Percentiles rank a stretch among this genome's conserved stretches.
Evolutionary conservation across 1,139 yeast genomes (phyloP).

Genomic region (Torulaspora globosa): DNA sequence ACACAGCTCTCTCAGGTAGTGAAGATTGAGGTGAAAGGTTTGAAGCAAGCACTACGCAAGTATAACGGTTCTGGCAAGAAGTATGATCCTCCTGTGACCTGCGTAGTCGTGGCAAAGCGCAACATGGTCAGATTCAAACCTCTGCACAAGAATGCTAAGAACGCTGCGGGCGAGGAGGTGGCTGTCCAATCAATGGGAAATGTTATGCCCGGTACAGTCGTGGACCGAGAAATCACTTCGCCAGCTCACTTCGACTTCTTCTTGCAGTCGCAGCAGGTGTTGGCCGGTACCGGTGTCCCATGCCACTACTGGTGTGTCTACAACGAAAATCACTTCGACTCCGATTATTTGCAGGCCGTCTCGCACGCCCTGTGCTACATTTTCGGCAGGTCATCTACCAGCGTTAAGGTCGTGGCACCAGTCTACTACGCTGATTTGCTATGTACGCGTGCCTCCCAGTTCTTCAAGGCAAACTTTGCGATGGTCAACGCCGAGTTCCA

Average conservation of each 20-base stretch:
- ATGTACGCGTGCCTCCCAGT: constrained; percentile 24
- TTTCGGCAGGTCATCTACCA: constrained; percentile 26
- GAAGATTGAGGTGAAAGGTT: constrained; percentile 20
- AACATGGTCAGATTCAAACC: constrained; percentile 26
- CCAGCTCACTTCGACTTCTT: constrained; percentile 28
- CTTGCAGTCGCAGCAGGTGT: constrained; percentile 24
- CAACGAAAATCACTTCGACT: constrained; percentile 22
- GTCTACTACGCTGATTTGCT: constrained; percentile 26
- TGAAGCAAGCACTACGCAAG: constrained; percentile 19
- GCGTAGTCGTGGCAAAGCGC: constrained; percentile 23
- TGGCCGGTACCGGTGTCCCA: constrained; percentile 29
- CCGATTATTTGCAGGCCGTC: constrained; percentile 23
- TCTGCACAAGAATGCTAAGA: constrained; percentile 20
- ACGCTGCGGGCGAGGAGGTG: constrained; percentile 19
- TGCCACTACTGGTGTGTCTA: constrained; percentile 29
- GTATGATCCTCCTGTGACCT: constrained; percentile 22
- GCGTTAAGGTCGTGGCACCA: constrained; percentile 23
- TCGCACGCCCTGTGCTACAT: constrained; percentile 24
- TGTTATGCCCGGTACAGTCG: constrained; percentile 27
- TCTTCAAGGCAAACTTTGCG: constrained; percentile 22
- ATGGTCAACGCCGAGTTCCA: constrained; percentile 14
- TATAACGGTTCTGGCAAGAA: constrained; percentile 13
- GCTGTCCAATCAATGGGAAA: constrained; percentile 26
- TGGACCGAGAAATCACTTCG: constrained; percentile 26
- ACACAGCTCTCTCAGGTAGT: constrained; percentile 24